phyloP scores from a whole-genome alignment of 176 grass and related monocot species.

The Zoysia pacifica region DNA sequence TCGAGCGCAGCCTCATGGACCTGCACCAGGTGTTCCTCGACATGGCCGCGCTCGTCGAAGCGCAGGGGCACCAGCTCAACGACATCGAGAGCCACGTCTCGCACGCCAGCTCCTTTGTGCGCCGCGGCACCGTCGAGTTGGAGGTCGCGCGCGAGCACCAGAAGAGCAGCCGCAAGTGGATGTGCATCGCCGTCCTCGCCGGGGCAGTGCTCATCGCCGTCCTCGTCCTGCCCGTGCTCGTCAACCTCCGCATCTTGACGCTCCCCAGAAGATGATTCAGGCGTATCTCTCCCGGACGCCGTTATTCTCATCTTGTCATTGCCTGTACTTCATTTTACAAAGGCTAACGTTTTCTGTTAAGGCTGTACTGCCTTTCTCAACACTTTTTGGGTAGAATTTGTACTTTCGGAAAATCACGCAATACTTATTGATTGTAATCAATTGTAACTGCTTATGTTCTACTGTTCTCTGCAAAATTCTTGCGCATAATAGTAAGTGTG shows the following conservation, averaged over 20 bases:
- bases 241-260: constrained; percentile 58
- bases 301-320: too few relatives aligned
- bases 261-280: constrained; percentile 41
- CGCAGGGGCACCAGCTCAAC: constrained; percentile 90
- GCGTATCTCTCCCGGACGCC: background rate
- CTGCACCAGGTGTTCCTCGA: constrained; percentile 92
- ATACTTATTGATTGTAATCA: background rate
- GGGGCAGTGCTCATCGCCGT: constrained; percentile 45
- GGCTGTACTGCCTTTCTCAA: background rate
- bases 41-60: constrained; percentile 95
- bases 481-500: too few relatives aligned
- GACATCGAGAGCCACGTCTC: constrained; percentile 94
- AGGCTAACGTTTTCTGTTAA: background rate
- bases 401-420: constrained; percentile 9
- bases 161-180: constrained; percentile 79
- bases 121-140: constrained; percentile 80
- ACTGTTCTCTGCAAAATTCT: background rate
- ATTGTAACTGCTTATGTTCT: background rate
- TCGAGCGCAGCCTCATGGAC: constrained; percentile 86
- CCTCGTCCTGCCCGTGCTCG: constrained; percentile 46
- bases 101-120: constrained; percentile 94
- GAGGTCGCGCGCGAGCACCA: constrained; percentile 71
- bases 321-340: background rate
- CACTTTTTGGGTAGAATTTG: constrained; percentile 1
- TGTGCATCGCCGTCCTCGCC: constrained; percentile 65